Evolutionary conservation across 148 eudicot species (phyloP).

Genomic region (Amaranthus palmeri): DNA sequence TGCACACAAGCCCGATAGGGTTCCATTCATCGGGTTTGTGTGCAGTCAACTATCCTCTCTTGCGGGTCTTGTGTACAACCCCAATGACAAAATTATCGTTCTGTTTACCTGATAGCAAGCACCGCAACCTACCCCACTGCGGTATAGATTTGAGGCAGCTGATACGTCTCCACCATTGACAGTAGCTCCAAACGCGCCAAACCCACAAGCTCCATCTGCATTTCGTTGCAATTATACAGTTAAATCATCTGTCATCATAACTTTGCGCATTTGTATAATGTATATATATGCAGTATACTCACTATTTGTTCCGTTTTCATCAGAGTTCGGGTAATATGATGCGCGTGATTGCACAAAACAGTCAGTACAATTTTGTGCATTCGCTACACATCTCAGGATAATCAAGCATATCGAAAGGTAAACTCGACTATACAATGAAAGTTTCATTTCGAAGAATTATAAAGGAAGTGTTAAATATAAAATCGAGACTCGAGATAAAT

Average conservation of each 20-base stretch:
- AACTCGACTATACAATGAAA: conserved; percentile 16
- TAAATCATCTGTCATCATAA: neutral
- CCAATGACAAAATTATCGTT: neutral
- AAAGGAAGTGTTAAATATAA: conserved; percentile 2
- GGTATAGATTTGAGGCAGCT: conserved; percentile 64
- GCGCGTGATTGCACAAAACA: conserved; percentile 61
- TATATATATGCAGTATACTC: conserved; percentile 20
- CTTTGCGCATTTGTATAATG: neutral
- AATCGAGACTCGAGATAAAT: conserved; percentile 11
- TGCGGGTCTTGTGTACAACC: too few relatives aligned
- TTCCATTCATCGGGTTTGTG: too few relatives aligned
- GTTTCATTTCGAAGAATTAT: conserved; percentile 28
- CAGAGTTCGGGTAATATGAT: conserved; percentile 52
- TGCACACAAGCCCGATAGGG: too few relatives aligned
- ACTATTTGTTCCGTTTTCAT: conserved; percentile 59
- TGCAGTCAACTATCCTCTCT: too few relatives aligned
- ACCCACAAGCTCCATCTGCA: conserved; percentile 66
- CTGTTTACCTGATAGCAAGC: conserved; percentile 67
- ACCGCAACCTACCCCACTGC: conserved; percentile 69
- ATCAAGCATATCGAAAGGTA: conserved; percentile 23
- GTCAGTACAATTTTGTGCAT: conserved; percentile 47
- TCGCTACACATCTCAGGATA: conserved; percentile 25
- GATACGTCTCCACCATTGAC: conserved; percentile 73
- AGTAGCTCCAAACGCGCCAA: conserved; percentile 64
- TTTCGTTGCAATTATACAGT: conserved; percentile 2